These are phyloP conservation scores for Alternaria postmessia DNA, from an alignment of 2,329 filamentous ascomycete species.

Conservation along the genomic window DNA sequence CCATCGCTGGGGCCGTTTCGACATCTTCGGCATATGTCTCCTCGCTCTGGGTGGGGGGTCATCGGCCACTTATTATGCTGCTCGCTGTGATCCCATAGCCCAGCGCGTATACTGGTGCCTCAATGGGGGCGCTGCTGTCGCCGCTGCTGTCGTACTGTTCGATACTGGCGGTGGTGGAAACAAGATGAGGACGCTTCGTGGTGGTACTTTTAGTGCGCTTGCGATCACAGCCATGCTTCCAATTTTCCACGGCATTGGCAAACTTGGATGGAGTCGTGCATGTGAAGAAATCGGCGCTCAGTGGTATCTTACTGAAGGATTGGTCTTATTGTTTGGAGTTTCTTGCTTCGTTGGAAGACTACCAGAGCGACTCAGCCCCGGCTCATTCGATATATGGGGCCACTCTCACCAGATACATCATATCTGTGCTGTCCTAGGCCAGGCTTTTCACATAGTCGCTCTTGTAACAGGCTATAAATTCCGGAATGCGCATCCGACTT, in stretches of 20 bases:
- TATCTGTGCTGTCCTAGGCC: conserved; percentile 16
- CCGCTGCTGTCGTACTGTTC: neutral
- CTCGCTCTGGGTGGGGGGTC: neutral
- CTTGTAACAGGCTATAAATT: conserved; percentile 3
- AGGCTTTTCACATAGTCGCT: conserved; percentile 15
- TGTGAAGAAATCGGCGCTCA: conserved; percentile 24
- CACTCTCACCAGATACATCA: conserved; percentile 23
- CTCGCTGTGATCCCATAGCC: neutral
- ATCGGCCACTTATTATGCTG: neutral
- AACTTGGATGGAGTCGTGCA: conserved; percentile 32
- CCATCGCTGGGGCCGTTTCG: conserved; percentile 39
- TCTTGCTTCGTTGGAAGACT: conserved; percentile 22
- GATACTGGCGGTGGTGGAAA: neutral
- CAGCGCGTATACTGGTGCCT: neutral
- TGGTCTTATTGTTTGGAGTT: conserved; percentile 16
- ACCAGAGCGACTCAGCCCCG: conserved; percentile 23
- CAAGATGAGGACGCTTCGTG: neutral
- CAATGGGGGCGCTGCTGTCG: neutral
- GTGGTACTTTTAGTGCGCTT: neutral
- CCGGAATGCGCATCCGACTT: neutral
- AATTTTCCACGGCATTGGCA: conserved; percentile 32
- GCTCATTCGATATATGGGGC: conserved; percentile 24
- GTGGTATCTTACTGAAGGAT: conserved; percentile 25
- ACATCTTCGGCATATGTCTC: conserved; percentile 41
- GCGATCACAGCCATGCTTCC: conserved; percentile 17